Base-by-base conservation (phyloP, 768 basidiomycete species). In the Tylopilus intermedius region DNA sequence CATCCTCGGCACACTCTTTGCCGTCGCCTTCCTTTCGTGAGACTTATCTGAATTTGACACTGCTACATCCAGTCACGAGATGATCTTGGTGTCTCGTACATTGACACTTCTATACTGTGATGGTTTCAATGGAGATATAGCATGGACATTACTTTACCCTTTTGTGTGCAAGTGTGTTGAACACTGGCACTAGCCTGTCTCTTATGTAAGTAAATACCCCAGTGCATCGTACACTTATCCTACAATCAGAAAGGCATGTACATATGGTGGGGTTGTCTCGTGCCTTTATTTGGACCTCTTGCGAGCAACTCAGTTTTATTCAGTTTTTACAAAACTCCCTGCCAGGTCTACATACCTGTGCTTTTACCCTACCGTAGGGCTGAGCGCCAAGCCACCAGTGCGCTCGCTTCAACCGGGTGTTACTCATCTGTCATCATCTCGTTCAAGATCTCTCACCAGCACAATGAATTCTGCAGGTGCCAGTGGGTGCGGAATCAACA, bases 21-120 rank as follows among this genome's bases (percentile, higher is more conserved):
- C 75, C 4, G 54, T 73, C 24, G 58, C 61, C 8, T 74, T 74
- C 72, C 67, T 75, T 35, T 66, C 74, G 27, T 75, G 62, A 67
- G 58, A 13, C n/a, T 6, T 21, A 3, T 9, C 26, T 51, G 2
- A 15, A 13, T 37, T 35, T 8, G n/a, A 18, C 32, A 38, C 37
- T 45, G 48, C 41, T 48, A 35, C 9, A 45, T 55, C 8, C 53
- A 38, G 22, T 35, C 22, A n/a, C 51, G 45, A 44, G 45, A 52
- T 41, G 22, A 40, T 47, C 33, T 8, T 35, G 32, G 32, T 33
- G 33, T 35, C 33, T 35, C 13, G 33, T 35, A 37, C 35, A 33
- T 8, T 6, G 33, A 33, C 33, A 33, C 13, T 11, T 30, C 30
- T 8, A 33, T 2, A 18, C 43, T 49, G 41, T 38, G 26, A n/a